Evolutionary conservation across 768 basidiomycete genomes (phyloP).

Genomic region (Termitomyces titanicus): DNA sequence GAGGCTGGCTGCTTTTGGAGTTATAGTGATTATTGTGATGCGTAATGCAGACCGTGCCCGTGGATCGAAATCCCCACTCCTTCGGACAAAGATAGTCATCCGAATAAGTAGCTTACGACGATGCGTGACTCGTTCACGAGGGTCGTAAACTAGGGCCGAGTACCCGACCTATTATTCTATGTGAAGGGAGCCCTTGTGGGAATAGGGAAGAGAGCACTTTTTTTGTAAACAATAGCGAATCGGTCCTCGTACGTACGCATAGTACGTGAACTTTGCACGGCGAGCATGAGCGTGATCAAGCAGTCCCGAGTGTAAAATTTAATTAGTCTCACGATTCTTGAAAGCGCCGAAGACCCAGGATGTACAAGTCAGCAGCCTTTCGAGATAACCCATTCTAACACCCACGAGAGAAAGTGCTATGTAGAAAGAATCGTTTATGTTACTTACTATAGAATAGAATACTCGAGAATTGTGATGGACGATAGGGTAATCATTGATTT

Average conservation of each 20-base stretch:
- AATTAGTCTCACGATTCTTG: not conserved
- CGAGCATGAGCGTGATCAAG: not conserved
- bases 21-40: not conserved
- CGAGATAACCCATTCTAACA: not conserved
- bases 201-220: too few relatives aligned
- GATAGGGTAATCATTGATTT: not conserved
- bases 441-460: not conserved
- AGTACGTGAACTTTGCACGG: not conserved
- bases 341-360: conserved; percentile 6
- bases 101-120: too few relatives aligned
- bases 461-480: not conserved
- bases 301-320: not conserved
- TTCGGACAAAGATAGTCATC: too few relatives aligned
- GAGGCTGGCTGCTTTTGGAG: too few relatives aligned
- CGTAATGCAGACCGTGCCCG: not conserved
- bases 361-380: not conserved
- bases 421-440: not conserved
- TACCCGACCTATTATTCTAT: not conserved
- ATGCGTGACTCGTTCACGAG: conserved; percentile 1
- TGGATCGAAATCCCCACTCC: too few relatives aligned
- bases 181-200: not conserved
- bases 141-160: not conserved
- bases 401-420: not conserved
- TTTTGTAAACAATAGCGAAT: too few relatives aligned
- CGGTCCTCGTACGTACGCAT: not conserved